Conservation (phyloP, 495 filamentous ascomycete genomes). For the Haplographium delicatum region DNA sequence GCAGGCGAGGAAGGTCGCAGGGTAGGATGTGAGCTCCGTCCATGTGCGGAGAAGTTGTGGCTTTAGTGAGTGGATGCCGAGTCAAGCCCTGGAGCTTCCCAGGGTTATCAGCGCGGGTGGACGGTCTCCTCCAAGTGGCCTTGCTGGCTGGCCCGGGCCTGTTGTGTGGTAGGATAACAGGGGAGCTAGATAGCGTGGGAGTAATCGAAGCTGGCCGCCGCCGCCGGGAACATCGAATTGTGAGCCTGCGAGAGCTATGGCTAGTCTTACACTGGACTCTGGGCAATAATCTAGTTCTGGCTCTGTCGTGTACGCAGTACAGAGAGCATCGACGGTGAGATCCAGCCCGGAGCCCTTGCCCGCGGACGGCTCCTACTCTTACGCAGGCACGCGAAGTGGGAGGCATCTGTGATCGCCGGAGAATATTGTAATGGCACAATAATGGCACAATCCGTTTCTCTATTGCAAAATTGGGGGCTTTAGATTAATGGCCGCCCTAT, state of each 20-base stretch:
- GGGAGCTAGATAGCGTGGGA: conserved; percentile 1
- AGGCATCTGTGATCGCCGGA: no score
- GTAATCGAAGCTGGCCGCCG: neutral
- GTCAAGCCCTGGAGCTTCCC: conserved; percentile 12
- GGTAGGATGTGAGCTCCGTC: neutral
- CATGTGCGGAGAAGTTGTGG: conserved; percentile 29
- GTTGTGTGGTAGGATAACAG: neutral
- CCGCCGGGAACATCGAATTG: no score
- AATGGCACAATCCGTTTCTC: no score
- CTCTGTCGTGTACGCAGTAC: no score
- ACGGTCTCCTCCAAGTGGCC: conserved; percentile 9
- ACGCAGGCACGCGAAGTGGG: no score
- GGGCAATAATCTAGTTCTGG: no score
- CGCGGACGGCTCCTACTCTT: no score
- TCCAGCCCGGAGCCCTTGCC: no score
- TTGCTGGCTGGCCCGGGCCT: conserved; percentile 2
- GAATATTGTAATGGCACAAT: neutral
- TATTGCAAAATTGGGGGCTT: conserved; percentile 5
- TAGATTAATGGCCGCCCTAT: neutral
- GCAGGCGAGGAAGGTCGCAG: conserved; percentile 9
- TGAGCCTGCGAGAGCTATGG: no score
- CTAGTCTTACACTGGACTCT: no score
- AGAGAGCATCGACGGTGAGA: no score
- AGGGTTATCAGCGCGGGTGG: conserved; percentile 20
- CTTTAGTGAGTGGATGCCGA: conserved; percentile 26